Evolutionary conservation across 1,139 yeast species (phyloP).

Genomic region (Hemisphaericaspora xylofermentans): DNA sequence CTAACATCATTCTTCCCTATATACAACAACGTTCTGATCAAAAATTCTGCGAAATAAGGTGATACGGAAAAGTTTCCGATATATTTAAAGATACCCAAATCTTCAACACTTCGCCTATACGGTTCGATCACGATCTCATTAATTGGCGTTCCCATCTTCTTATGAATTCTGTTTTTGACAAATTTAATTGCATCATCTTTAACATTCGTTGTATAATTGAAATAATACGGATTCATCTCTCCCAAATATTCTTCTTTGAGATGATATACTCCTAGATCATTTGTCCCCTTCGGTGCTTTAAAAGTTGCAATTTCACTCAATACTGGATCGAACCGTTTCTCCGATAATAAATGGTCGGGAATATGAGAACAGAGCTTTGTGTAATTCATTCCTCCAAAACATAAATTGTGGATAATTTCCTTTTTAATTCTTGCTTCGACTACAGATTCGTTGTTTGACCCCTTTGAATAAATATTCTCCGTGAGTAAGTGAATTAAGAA

Average conservation of each 20-base stretch:
- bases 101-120: slow-evolving; percentile 22
- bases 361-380: slow-evolving; percentile 66
- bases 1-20: slow-evolving; percentile 36
- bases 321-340: slow-evolving; percentile 71
- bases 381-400: slow-evolving; percentile 71
- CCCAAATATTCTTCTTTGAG: slow-evolving; percentile 58
- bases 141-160: slow-evolving; percentile 30
- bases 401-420: slow-evolving; percentile 77
- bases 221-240: slow-evolving; percentile 76
- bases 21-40: slow-evolving; percentile 49
- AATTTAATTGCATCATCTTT: slow-evolving; percentile 72
- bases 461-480: slow-evolving; percentile 62
- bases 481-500: slow-evolving; percentile 68
- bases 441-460: slow-evolving; percentile 50
- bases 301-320: slow-evolving; percentile 60
- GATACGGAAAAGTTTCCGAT: slow-evolving; percentile 52
- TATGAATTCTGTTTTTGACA: slow-evolving; percentile 44
- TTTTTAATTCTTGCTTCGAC: slow-evolving; percentile 53
- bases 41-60: slow-evolving; percentile 49
- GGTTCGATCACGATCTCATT: slow-evolving; percentile 55
- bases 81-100: slow-evolving; percentile 33
- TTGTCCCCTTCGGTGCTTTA: slow-evolving; percentile 60
- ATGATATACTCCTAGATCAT: slow-evolving; percentile 68
- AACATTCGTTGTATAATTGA: slow-evolving; percentile 73
- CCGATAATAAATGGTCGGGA: slow-evolving; percentile 73